phyloP scores from a whole-genome alignment of 371 early-diverging fungal genomes.

The Mucor velutinosus region DNA sequence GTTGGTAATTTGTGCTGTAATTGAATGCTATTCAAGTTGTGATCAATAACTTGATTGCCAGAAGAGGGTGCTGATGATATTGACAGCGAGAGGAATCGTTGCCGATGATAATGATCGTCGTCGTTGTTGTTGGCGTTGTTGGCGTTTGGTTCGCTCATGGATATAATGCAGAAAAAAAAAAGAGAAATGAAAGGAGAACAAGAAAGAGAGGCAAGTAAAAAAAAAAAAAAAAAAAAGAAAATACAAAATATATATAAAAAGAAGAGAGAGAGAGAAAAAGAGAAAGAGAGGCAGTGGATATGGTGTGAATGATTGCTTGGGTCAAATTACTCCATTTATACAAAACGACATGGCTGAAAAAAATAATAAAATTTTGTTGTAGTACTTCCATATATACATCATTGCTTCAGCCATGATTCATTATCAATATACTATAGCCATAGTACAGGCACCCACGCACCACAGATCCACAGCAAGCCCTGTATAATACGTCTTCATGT shows the following conservation, averaged over 20 bases:
- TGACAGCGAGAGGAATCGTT: not conserved
- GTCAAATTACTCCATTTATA: not conserved
- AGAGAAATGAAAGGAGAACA: not conserved
- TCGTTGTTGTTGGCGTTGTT: not conserved
- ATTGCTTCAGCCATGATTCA: not conserved
- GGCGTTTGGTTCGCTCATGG: not conserved
- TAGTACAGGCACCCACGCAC: too few relatives aligned
- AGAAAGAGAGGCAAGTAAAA: not conserved
- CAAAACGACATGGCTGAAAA: not conserved
- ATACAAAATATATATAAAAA: not conserved
- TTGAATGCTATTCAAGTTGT: not conserved
- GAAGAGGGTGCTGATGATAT: not conserved
- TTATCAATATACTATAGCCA: too few relatives aligned
- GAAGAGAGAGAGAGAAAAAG: not conserved
- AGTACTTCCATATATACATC: not conserved
- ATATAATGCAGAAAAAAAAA: not conserved
- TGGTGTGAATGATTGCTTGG: not conserved
- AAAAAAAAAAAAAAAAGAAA: not conserved
- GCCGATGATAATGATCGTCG: not conserved
- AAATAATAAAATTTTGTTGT: not conserved
- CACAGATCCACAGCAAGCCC: too few relatives aligned
- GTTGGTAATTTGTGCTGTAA: slow-evolving; percentile 8
- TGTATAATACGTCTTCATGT: too few relatives aligned
- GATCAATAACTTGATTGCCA: not conserved
- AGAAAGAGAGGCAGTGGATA: not conserved